A percentile compares a stretch with the other conserved stretches of the same genome.
Conservation (phyloP, 78 protist genomes). For the Dictyostelium brefeldianum region DNA sequence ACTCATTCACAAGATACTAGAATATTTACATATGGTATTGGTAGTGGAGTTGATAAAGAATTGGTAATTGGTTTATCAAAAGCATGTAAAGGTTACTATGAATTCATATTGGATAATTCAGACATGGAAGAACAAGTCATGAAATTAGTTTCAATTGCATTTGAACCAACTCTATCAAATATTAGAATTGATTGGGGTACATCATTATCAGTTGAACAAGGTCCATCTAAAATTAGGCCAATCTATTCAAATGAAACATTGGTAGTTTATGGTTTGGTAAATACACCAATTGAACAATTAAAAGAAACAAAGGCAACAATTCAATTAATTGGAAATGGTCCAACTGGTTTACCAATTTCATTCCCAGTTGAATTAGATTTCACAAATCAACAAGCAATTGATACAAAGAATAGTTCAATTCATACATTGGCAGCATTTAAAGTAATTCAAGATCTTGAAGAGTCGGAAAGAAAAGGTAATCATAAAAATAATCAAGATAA, state of each 20-base stretch:
- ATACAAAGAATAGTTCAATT: not conserved
- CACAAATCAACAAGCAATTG: not conserved
- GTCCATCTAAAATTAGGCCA: constrained; percentile 45
- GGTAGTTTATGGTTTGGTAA: constrained; percentile 38
- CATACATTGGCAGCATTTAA: constrained; percentile 54
- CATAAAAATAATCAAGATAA: constrained; percentile 10
- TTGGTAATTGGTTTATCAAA: constrained; percentile 91
- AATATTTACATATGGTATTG: constrained; percentile 92
- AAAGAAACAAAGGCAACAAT: not conserved
- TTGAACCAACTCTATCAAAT: constrained; percentile 62
- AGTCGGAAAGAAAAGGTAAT: constrained; percentile 6
- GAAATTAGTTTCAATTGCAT: constrained; percentile 38
- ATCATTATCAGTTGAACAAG: not conserved
- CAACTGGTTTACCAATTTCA: constrained; percentile 6
- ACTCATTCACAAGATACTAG: constrained; percentile 62
- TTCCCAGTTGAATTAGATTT: not conserved
- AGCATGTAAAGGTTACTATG: constrained; percentile 88
- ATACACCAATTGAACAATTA: not conserved
- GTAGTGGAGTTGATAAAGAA: constrained; percentile 74
- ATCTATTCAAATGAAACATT: constrained; percentile 19
- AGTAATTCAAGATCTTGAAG: constrained; percentile 44
- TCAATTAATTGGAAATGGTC: constrained; percentile 31
- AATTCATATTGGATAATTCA: constrained; percentile 48
- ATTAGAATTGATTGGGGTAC: constrained; percentile 46
- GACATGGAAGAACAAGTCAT: constrained; percentile 26